Percentiles rank a stretch among this genome's conserved stretches.
phyloP scores from a whole-genome alignment of 2,329 filamentous ascomycete genomes.

The Xylariaceae sp. region DNA sequence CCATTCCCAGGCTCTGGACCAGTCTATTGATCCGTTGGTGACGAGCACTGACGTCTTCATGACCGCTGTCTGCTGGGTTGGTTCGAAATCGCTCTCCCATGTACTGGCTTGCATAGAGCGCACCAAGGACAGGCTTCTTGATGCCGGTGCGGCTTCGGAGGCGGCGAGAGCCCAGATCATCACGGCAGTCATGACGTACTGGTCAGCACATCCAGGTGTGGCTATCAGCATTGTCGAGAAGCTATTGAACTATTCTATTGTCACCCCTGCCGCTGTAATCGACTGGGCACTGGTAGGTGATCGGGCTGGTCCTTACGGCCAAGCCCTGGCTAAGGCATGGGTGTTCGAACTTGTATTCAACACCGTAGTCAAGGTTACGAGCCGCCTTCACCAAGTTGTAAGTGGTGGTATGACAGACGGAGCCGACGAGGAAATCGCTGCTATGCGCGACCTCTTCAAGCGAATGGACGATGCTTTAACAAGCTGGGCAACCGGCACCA shows the following conservation, averaged over 20 bases:
- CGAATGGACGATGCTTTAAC: slow-evolving; percentile 74
- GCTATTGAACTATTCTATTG: slow-evolving; percentile 92
- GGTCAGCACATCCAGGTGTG: slow-evolving; percentile 86
- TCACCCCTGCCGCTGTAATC: slow-evolving; percentile 79
- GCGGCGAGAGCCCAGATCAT: slow-evolving; percentile 83
- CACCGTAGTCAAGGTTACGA: slow-evolving; percentile 86
- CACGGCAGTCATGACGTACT: slow-evolving; percentile 85
- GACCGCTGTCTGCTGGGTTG: slow-evolving; percentile 88
- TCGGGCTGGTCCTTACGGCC: slow-evolving; percentile 50
- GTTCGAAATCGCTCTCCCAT: slow-evolving; percentile 93
- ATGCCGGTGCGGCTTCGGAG: slow-evolving; percentile 70
- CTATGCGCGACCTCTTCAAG: slow-evolving; percentile 76
- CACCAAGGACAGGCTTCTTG: slow-evolving; percentile 81
- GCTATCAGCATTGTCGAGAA: slow-evolving; percentile 94
- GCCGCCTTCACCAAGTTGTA: slow-evolving; percentile 77
- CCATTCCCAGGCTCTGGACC: slow-evolving; percentile 69
- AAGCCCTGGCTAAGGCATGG: slow-evolving; percentile 67
- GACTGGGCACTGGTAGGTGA: slow-evolving; percentile 77
- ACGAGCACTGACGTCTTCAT: slow-evolving; percentile 92
- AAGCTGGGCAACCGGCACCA: slow-evolving; percentile 67
- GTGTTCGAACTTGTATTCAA: slow-evolving; percentile 87
- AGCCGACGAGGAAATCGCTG: slow-evolving; percentile 57
- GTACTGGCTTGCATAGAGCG: slow-evolving; percentile 94
- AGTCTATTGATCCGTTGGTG: slow-evolving; percentile 72
- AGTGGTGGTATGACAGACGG: slow-evolving; percentile 53